Evolutionary conservation across 495 filamentous ascomycete species (phyloP), one percentile per base, ranked within the genome.

Genomic region (Hypoxylon subgilvum): DNA sequence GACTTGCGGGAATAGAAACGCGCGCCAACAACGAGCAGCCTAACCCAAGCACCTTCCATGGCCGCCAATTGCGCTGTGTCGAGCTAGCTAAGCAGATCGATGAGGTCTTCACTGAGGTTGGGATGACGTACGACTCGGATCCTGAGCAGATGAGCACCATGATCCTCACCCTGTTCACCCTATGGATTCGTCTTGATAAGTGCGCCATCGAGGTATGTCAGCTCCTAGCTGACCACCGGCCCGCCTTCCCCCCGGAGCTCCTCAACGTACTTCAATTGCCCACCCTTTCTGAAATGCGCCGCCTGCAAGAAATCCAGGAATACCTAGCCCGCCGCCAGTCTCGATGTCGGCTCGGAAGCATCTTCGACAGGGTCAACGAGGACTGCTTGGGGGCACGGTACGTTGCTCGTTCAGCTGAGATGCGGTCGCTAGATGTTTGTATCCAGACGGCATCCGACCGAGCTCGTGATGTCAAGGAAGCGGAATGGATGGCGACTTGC

Each of bases 231-330:
- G 57, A 73, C 0, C 72, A 75, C 43, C 64, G 66, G 13, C 80
- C 76, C 1, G 61, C 57, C 1, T 79, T 82, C 50, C 43, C 48
- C 0, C 73, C 78, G 0, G 66, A 77, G n/a, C 55, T 81, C 1
- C 63, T 87, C 18, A 73, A 85, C 60, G 69, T 75, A 4, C 63
- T 87, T 9, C 79, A 80, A 4, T 55, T 84, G 0, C 58, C 76
- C 4, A 48, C 45, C 0, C 55, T 68, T 1, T 42, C 53, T n/a
- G 74, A 78, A 18, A 77, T 87, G 76, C 27, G 56, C 4, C 79
- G 80, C 0, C 70, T 85, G 0, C 72, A 75, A 10, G 18, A 45
- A 0, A 72, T 86, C 9, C 81, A 86, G 36, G 40, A 16, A 0
- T 76, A 86, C 49, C 58, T 87, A 25, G 30, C 56, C 0, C n/a